These are phyloP conservation scores for Ambrosia artemisiifolia DNA, from an alignment of 129 eudicot genomes.

Conservation along the genomic window DNA sequence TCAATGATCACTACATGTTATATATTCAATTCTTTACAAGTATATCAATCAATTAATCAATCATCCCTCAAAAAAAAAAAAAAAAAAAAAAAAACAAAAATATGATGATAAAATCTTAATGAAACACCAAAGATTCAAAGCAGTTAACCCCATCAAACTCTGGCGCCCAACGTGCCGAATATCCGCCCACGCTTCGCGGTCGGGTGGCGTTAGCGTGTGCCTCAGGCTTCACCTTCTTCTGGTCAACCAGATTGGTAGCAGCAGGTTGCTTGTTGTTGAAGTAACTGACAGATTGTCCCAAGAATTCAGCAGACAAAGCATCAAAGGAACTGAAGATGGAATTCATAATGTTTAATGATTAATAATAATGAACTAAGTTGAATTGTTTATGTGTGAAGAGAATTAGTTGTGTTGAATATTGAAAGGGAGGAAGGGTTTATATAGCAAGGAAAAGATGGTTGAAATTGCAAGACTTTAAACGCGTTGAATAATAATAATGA, in stretches of 20 bases:
- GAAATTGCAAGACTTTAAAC: background rate
- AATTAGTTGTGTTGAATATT: background rate
- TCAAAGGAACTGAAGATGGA: constrained; percentile 53
- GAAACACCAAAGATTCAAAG: constrained; percentile 39
- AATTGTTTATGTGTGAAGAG: background rate
- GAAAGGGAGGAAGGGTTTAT: background rate
- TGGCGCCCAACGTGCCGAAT: constrained; percentile 29
- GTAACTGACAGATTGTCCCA: constrained; percentile 21
- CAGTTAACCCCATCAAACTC: constrained; percentile 50
- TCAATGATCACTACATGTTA: background rate
- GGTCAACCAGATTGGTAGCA: background rate
- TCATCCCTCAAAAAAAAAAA: background rate
- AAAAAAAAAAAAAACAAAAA: too few species aligned
- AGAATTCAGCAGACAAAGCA: constrained; percentile 33
- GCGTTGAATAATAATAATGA: too few species aligned
- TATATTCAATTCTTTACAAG: background rate
- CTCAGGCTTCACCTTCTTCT: constrained; percentile 3
- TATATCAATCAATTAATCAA: background rate
- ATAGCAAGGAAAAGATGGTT: background rate
- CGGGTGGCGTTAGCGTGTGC: background rate
- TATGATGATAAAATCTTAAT: background rate
- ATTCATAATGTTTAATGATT: constrained; percentile 36
- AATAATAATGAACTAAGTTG: background rate
- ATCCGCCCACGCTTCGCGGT: background rate
- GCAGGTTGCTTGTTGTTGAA: background rate